Percentiles rank a stretch among this genome's conserved stretches.
Evolutionary conservation across 148 eudicot species (phyloP).

Genomic region (Arbutus unedo): DNA sequence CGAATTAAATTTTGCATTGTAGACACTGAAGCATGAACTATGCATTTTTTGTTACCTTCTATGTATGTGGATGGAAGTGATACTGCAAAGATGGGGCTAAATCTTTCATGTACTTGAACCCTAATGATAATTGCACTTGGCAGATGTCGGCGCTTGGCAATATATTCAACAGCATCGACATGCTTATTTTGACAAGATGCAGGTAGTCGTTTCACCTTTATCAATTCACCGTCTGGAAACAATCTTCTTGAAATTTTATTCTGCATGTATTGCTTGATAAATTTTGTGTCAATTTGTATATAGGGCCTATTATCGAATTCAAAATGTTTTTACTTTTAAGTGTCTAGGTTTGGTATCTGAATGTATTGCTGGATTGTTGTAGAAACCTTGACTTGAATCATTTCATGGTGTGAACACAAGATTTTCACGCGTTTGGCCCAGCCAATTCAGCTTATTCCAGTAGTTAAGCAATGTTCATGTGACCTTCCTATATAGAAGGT

Average conservation of each 20-base stretch:
- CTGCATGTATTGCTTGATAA: not conserved
- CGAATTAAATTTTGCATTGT: not conserved
- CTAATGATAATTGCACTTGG: conserved; percentile 12
- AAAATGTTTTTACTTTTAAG: not conserved
- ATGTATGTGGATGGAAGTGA: not conserved
- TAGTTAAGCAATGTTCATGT: not conserved
- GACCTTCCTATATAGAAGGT: not conserved
- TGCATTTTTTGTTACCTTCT: not conserved
- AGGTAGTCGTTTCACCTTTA: conserved; percentile 38
- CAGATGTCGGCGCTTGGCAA: conserved; percentile 93
- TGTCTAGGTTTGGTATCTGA: not conserved
- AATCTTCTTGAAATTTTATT: not conserved
- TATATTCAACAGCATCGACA: conserved; percentile 87
- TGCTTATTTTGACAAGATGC: conserved; percentile 92
- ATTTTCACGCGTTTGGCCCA: too few species aligned
- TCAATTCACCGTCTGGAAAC: not conserved
- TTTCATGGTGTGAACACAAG: too few species aligned
- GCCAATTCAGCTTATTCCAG: too few species aligned
- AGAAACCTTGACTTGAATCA: too few species aligned
- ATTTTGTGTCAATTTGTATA: not conserved
- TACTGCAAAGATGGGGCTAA: not conserved
- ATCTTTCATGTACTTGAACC: not conserved
- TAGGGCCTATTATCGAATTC: not conserved
- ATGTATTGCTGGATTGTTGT: not conserved
- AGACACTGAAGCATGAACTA: not conserved